Evolutionary conservation across 2,329 filamentous ascomycete species (phyloP).

Genomic region (Venturia asperata): DNA sequence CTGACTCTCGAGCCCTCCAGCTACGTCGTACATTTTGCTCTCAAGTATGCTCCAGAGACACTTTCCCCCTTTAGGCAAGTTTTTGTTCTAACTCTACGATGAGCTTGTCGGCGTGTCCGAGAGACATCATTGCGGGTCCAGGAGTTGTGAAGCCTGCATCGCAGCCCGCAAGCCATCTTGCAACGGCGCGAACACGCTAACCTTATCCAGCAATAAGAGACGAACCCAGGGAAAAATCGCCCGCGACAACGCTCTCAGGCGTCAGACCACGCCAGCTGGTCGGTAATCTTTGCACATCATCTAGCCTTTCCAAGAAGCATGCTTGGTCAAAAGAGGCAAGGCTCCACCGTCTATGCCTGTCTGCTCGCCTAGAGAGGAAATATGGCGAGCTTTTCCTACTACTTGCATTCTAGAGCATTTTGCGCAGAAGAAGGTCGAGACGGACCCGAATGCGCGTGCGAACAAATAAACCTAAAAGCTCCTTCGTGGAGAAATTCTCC

Average conservation of each 20-base stretch:
- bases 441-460: background rate
- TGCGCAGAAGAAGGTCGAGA: background rate
- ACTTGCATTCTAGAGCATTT: background rate
- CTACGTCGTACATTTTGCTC: background rate
- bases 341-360: background rate
- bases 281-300: background rate
- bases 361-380: background rate
- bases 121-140: conserved; percentile 11
- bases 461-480: background rate
- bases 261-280: background rate
- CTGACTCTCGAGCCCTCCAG: background rate
- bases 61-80: background rate
- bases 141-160: conserved; percentile 7
- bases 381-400: background rate
- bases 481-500: background rate
- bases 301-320: conserved; percentile 4
- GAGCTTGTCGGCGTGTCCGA: background rate
- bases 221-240: conserved; percentile 12
- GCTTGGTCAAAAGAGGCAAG: conserved; percentile 1
- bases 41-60: background rate
- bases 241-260: background rate
- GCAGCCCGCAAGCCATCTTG: background rate
- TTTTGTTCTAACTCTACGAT: background rate
- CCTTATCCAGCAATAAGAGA: background rate
- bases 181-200: background rate